Percentiles rank a stretch among this genome's conserved stretches.
Conservation (phyloP, 768 basidiomycete species). For the Thelephora ganbajun region DNA sequence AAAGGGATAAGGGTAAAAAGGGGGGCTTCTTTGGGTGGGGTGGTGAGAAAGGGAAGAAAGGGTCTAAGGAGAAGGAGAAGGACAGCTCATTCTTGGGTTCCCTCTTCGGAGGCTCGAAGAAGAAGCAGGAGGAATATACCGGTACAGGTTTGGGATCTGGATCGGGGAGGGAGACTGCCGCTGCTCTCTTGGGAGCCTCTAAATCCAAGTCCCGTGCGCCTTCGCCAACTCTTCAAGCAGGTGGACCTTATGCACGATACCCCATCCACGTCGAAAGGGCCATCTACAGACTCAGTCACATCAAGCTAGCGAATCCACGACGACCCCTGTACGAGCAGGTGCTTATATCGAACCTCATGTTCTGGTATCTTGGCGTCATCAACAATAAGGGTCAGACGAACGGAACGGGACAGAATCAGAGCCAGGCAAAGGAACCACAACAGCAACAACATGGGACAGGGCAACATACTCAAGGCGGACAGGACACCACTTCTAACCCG, state of each 20-base stretch:
- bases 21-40: slow-evolving; percentile 57
- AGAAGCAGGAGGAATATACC: slow-evolving; percentile 68
- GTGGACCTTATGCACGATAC: slow-evolving; percentile 57
- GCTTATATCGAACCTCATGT: slow-evolving; percentile 87
- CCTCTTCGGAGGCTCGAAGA: slow-evolving; percentile 64
- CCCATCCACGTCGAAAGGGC: slow-evolving; percentile 98
- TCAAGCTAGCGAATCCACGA: slow-evolving; percentile 95
- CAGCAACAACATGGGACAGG: background rate
- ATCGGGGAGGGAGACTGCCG: slow-evolving; percentile 69
- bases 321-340: slow-evolving; percentile 96
- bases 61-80: slow-evolving; percentile 46
- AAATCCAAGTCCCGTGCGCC: slow-evolving; percentile 59
- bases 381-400: slow-evolving; percentile 54
- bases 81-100: slow-evolving; percentile 80
- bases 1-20: slow-evolving; percentile 63
- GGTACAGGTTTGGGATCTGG: slow-evolving; percentile 20
- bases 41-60: slow-evolving; percentile 50
- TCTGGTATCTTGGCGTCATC: slow-evolving; percentile 98
- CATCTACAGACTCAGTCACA: slow-evolving; percentile 93
- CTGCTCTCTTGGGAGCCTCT: slow-evolving; percentile 72
- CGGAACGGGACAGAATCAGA: slow-evolving; percentile 6
- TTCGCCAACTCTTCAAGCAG: slow-evolving; percentile 43
- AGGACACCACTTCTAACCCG: slow-evolving; percentile 15
- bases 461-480: background rate
- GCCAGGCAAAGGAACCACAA: slow-evolving; percentile 5